Percentiles rank a stretch among this genome's conserved stretches.
Conservation (phyloP, 805 yeast species). For the Zygosaccharomyces lentus region DNA sequence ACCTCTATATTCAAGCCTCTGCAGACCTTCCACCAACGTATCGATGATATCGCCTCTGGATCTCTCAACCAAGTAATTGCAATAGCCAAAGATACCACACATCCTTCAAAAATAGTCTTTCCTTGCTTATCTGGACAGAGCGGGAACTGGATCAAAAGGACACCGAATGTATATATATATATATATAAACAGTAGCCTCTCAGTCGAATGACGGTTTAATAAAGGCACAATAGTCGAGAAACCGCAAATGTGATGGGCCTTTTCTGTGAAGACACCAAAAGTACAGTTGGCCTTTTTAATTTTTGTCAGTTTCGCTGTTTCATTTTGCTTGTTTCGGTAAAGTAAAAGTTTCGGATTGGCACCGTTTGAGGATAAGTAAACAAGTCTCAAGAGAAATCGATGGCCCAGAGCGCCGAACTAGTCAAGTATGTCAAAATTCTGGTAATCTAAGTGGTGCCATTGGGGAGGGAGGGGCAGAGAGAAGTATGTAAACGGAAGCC, state of each 20-base stretch:
- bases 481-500: not conserved
- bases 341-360: slow-evolving; percentile 2
- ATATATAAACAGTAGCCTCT: not conserved
- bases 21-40: slow-evolving; percentile 80
- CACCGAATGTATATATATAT: slow-evolving; percentile 1
- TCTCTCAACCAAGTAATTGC: slow-evolving; percentile 88
- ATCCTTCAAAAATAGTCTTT: slow-evolving; percentile 19
- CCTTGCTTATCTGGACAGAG: not conserved
- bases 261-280: not conserved
- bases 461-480: not conserved
- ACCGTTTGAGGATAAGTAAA: slow-evolving; percentile 6
- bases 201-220: not conserved
- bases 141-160: not conserved
- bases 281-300: slow-evolving; percentile 1
- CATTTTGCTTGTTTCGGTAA: slow-evolving; percentile 6
- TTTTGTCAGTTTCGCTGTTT: slow-evolving; percentile 5
- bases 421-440: not conserved
- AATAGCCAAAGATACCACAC: slow-evolving; percentile 98
- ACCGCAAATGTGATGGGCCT: not conserved
- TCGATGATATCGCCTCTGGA: slow-evolving; percentile 89
- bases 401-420: not conserved
- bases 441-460: not conserved
- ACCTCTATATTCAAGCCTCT: slow-evolving; percentile 93
- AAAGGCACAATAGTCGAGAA: not conserved
- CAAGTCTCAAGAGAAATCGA: slow-evolving; percentile 4